Evolutionary conservation across 306 rosid genomes (phyloP).

Genomic region (Glycyrrhiza uralensis): DNA sequence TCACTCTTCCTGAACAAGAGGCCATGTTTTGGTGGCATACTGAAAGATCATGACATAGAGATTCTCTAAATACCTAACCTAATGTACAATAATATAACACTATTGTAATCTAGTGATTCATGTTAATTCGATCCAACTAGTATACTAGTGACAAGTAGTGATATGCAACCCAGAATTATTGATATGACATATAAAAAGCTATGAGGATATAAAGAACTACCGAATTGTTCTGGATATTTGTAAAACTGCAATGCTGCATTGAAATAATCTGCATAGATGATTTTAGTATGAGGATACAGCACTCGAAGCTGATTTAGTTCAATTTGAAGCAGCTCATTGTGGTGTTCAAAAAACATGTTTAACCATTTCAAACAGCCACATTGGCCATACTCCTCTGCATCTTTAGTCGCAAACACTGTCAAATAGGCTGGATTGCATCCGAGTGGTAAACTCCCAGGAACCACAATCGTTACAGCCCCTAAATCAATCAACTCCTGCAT

Average conservation of each 20-base stretch:
- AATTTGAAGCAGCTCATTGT: constrained; percentile 41
- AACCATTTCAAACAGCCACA: constrained; percentile 51
- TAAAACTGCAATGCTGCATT: constrained; percentile 33
- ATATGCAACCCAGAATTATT: not conserved
- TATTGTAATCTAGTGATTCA: not conserved
- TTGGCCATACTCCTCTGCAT: constrained; percentile 36
- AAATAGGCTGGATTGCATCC: constrained; percentile 47
- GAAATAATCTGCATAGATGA: constrained; percentile 55
- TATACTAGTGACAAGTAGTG: not conserved
- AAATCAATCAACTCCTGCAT: constrained; percentile 48
- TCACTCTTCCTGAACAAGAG: not conserved
- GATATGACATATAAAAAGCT: not conserved
- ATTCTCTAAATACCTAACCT: not conserved
- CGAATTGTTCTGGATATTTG: constrained; percentile 40
- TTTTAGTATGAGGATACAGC: constrained; percentile 34
- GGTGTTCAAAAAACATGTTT: constrained; percentile 34
- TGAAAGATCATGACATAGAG: not conserved
- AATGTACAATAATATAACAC: not conserved
- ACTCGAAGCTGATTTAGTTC: constrained; percentile 34
- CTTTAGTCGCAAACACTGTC: constrained; percentile 9
- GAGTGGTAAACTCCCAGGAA: constrained; percentile 59
- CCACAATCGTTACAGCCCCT: constrained; percentile 48
- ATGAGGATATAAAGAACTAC: constrained; percentile 21
- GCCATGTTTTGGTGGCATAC: not conserved
- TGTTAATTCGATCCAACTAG: not conserved